Evolutionary conservation across 768 basidiomycete genomes (phyloP), one percentile per base, ranked within the genome.

Genomic region (Rhodosporidiobolus odoratus): DNA sequence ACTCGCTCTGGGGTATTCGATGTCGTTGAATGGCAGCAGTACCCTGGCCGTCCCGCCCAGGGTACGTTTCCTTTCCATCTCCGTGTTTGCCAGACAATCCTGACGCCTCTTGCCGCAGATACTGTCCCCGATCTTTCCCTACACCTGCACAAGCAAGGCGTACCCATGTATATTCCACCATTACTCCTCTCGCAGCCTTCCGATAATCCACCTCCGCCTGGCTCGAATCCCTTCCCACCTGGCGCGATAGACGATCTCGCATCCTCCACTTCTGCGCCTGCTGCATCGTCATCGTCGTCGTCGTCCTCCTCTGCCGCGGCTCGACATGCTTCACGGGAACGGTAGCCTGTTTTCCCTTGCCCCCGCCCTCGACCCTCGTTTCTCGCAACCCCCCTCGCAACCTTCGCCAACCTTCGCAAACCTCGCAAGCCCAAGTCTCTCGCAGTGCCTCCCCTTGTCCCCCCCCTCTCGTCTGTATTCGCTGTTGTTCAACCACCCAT

Each of bases 1-100:
- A 84, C 87, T n/a, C 83, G 84, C 50, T 91, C 92, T 34, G 82
- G 84, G 58, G 78, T 87, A 4, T 94, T 96, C 80, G 89, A 92
- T 60, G 91, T 92, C 64, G 82, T 89, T 40, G 82, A 87, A 25
- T 85, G 88, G 76, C 81, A 83, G 67, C 84, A 87, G 76, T 96
- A 95, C 80, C 73, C 73, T 0, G 68, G 68, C 27, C 65, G 63
- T 1, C 82, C 85, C 70, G 91, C 90, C 60, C 88, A 87, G 69
- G 85, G 92, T 93, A 80, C 80, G 90, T 80, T 52, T 62, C 66
- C 30, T 48, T 62, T 69, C 43, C 73, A 60, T 69, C 70, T 65
- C 72, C 67, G 57, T 43, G 50, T 60, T 45, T n/a, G 21, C 30
- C 53, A 37, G 2, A 13, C 6, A 0, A 13, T 12, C 17, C 34